These are phyloP conservation scores for Didymellaceae sp. DNA, from an alignment of 2,329 filamentous ascomycete species.

Conservation along the genomic window DNA sequence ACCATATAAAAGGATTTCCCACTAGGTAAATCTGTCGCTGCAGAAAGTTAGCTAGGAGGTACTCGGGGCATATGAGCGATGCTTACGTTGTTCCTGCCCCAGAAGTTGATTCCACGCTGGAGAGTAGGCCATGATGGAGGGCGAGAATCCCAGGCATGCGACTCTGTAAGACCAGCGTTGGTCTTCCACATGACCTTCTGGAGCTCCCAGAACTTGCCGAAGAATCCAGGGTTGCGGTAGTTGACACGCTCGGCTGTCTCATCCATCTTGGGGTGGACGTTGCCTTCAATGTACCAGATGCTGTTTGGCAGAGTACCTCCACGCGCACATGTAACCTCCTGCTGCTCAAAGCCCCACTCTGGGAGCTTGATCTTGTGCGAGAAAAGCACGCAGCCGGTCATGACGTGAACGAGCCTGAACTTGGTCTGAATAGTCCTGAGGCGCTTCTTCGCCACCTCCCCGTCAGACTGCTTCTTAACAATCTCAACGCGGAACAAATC, in stretches of 20 bases:
- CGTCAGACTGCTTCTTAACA: conserved; percentile 84
- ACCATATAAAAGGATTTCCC: conserved; percentile 85
- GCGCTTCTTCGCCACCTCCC: conserved; percentile 78
- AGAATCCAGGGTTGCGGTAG: conserved; percentile 91
- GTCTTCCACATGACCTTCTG: conserved; percentile 99
- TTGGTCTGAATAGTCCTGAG: conserved; percentile 95
- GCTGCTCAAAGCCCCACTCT: conserved; percentile 96
- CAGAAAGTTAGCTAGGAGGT: conserved; percentile 12
- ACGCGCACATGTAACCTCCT: conserved; percentile 97
- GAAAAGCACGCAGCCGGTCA: conserved; percentile 96
- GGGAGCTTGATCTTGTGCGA: conserved; percentile 99
- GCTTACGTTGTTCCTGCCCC: conserved; percentile 77
- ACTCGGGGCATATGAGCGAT: background rate
- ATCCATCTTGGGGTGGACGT: conserved; percentile 78
- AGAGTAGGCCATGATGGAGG: conserved; percentile 93
- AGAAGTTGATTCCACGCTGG: conserved; percentile 97
- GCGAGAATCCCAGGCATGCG: conserved; percentile 96
- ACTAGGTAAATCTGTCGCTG: conserved; percentile 90
- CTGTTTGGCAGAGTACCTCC: conserved; percentile 94
- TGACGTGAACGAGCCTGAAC: conserved; percentile 92
- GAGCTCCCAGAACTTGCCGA: conserved; percentile 97
- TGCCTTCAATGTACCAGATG: conserved; percentile 94
- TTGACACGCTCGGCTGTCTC: conserved; percentile 89
- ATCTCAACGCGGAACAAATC: conserved; percentile 96
- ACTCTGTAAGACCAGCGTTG: conserved; percentile 94